A percentile compares a stretch with the other conserved stretches of the same genome.
phyloP scores from a whole-genome alignment of 2,329 filamentous ascomycete species.

The Xylaria sp. region DNA sequence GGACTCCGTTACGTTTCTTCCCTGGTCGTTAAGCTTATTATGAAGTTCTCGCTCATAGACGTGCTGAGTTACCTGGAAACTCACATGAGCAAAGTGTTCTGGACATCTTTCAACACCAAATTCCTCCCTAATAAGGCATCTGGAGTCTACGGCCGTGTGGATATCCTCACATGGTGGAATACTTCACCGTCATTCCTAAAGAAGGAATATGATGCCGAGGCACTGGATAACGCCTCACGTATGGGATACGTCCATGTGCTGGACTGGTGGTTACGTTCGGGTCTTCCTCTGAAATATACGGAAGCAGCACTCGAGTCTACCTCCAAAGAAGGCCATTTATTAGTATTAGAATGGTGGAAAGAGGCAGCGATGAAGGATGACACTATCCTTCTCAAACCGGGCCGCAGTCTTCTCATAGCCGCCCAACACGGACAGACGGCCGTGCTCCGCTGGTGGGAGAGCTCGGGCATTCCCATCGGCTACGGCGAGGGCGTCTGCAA shows the following conservation, averaged over 20 bases:
- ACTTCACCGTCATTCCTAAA: conserved; percentile 83
- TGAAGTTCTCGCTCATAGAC: conserved; percentile 86
- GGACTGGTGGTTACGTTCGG: conserved; percentile 88
- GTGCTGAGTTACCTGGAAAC: conserved; percentile 78
- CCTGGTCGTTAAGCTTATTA: conserved; percentile 85
- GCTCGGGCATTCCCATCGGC: conserved; percentile 79
- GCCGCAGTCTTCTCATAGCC: conserved; percentile 84
- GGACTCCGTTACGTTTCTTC: conserved; percentile 78
- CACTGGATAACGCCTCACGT: conserved; percentile 86
- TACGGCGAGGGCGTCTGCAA: conserved; percentile 86
- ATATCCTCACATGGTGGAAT: conserved; percentile 92
- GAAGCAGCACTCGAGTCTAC: conserved; percentile 89
- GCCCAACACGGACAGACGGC: conserved; percentile 83
- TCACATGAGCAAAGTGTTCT: conserved; percentile 77
- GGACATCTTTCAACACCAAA: conserved; percentile 80
- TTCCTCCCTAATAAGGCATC: conserved; percentile 90
- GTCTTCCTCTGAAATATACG: conserved; percentile 83
- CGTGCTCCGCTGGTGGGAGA: conserved; percentile 88
- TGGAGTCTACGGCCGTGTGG: conserved; percentile 82
- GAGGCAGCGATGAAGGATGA: conserved; percentile 71
- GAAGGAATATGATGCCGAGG: conserved; percentile 86
- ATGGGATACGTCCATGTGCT: conserved; percentile 86
- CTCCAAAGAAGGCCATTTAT: conserved; percentile 83
- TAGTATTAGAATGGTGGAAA: conserved; percentile 94
- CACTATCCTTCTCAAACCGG: conserved; percentile 74